Base-by-base conservation (phyloP, 495 filamentous ascomycete species). In the Pyrenopolyporus hunteri region DNA sequence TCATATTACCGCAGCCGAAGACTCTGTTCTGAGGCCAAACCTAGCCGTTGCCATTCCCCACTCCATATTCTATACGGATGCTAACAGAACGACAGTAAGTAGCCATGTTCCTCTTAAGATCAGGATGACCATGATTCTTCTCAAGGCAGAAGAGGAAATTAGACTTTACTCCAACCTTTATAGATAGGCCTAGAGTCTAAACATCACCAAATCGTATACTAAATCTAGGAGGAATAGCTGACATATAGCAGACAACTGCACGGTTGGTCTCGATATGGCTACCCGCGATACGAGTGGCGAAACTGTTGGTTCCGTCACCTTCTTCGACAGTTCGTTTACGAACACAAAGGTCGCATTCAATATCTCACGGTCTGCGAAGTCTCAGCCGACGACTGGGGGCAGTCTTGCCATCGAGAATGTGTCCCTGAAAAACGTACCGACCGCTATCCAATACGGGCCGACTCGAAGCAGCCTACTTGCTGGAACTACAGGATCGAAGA, bases 311-410 rank as follows among this genome's bases (percentile, higher is more conserved):
- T 90, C 89, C 0, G 82, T 92, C 26, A 74, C 89, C 43, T 78
- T 97, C 59, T 80, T 92, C 14, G 93, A 97, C 75, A 90, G 85
- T 72, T 84, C 74, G 1, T 85, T 96, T 65, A 85, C 74, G 42
- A 85, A 89, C 71, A 91, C 87, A 1, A 81, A 82, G 5, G 67
- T 81, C 62, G 74, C 80, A 57, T 72, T 78, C 54, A 68, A 72
- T 32, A 73, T 76, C 49, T 83, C 79, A 63, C 74, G 82, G 68
- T 70, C 72, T 37, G 72, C 82, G 50, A 79, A 76, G 3, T 81
- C 80, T 51, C 66, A 70, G 3, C 75, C 69, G 2, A 72, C 74
- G n/a, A 76, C 77, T 0, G 79, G 76, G 28, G 80, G 83, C 32
- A 80, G 80, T 26, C 64, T 82, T 32, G 74, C 77, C 23, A 74